Evolutionary conservation across 495 filamentous ascomycete species (phyloP), one percentile per base, ranked within the genome.

Genomic region (Achaetomiella virescens): DNA sequence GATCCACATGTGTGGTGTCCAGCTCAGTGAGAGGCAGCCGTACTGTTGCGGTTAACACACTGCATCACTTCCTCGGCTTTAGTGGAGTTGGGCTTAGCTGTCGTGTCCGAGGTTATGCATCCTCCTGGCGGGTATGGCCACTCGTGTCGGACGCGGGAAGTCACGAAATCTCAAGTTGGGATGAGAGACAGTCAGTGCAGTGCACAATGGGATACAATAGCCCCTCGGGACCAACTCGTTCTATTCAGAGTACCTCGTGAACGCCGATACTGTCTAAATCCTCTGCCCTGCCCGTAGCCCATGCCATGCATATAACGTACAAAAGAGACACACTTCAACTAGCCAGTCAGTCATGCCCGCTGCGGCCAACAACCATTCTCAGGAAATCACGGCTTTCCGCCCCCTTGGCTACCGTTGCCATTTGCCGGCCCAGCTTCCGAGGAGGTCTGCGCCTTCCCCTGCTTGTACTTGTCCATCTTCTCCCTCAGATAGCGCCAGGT

Each of bases 401-500:
- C 48, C 17, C 24, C 29, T 44, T 18, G 21, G 14, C 21, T 20
- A 6, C 25, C 15, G 20, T 15, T 47, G 12, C 14, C 25, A 14
- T 33, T 45, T 7, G 24, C 22, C 2, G 20, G 41, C 14, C 14
- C 46, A 24, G 41, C 48, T 27, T 59, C 48, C 54, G 48, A 38
- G 3, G 43, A 21, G 15, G 37, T 35, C 52, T 61, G 47, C 14
- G 53, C 25, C 36, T 63, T 61, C 33, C 71, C 77, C 59, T 79
- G 74, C 22, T 77, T 73, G 63, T 81, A 80, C 72, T 95, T 96
- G 40, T 71, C 79, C 43, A 87, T 77, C 78, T 98, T 98, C 70
- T 97, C 95, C 33, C 75, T 72, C 56, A 92, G 54, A 71, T 98
- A 98, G 56, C 81, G 80, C 76, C 78, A 82, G 48, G 83, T 83